A percentile compares a stretch with the other conserved stretches of the same genome.
These are phyloP conservation scores for Ustilago bromivora DNA, from an alignment of 1,284 basidiomycete species.

Conservation along the genomic window DNA sequence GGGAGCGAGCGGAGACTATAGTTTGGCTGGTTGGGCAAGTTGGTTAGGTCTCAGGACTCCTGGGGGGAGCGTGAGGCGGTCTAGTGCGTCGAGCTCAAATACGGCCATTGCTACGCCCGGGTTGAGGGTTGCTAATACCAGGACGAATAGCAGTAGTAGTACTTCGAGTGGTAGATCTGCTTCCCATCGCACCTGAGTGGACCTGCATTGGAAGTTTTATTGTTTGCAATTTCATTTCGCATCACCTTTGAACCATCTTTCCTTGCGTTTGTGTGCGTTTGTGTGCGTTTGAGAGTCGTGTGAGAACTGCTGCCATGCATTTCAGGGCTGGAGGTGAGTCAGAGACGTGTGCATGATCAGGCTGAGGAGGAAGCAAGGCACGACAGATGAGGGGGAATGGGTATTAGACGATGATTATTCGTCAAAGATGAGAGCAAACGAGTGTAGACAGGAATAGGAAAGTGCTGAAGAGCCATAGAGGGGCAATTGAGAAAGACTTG, in stretches of 20 bases:
- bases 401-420: neutral
- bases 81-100: slow-evolving; percentile 1
- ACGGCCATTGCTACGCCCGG: neutral
- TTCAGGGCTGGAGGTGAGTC: neutral
- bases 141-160: slow-evolving; percentile 8
- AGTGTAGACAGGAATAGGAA: neutral
- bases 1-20: slow-evolving; percentile 20
- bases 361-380: neutral
- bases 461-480: too few species aligned
- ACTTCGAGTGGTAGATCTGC: slow-evolving; percentile 6
- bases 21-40: slow-evolving; percentile 35
- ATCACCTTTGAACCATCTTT: neutral
- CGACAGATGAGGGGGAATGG: neutral
- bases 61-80: neutral
- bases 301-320: neutral
- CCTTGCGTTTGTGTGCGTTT: too few species aligned
- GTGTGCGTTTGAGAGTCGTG: neutral
- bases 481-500: too few species aligned
- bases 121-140: neutral
- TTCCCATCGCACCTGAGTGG: neutral
- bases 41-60: slow-evolving; percentile 32
- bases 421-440: neutral
- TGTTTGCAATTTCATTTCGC: neutral
- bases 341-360: neutral
- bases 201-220: neutral